Conservation (phyloP, 2,329 filamentous ascomycete genomes). For the Arthrobotrys pseudoclavata region DNA sequence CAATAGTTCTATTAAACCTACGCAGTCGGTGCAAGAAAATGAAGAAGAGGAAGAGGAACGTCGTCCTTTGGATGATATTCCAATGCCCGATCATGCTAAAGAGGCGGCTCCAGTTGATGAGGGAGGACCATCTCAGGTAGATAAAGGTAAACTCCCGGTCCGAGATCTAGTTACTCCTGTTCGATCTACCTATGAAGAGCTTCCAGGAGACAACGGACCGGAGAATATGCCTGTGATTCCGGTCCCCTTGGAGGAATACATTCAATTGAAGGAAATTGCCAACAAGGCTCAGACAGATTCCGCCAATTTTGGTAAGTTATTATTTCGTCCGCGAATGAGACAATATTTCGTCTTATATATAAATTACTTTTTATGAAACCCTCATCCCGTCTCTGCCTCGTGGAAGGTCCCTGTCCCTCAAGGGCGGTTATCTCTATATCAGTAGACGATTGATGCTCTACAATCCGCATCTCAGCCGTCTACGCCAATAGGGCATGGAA, state of each 20-base stretch:
- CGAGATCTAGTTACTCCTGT: too few species aligned
- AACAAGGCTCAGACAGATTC: background rate
- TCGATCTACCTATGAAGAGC: background rate
- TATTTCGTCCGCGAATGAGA: too few species aligned
- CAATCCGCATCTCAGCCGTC: background rate
- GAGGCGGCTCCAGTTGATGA: background rate
- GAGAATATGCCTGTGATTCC: background rate
- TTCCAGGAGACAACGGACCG: background rate
- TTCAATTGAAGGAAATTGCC: background rate
- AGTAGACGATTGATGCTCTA: background rate
- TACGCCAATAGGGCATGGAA: background rate
- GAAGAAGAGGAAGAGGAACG: background rate
- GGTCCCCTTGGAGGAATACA: background rate
- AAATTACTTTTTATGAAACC: too few species aligned
- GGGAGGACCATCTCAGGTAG: too few species aligned
- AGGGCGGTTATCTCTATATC: background rate
- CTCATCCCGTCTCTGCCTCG: background rate
- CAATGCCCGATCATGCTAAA: background rate
- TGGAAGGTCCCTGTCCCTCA: background rate
- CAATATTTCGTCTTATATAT: background rate
- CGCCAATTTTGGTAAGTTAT: background rate
- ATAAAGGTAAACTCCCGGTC: too few species aligned
- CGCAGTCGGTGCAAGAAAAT: background rate
- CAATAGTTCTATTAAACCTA: background rate
- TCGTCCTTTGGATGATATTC: background rate